Base-by-base conservation (phyloP, 2,329 filamentous ascomycete species). In the Pseudogymnoascus sp. region DNA sequence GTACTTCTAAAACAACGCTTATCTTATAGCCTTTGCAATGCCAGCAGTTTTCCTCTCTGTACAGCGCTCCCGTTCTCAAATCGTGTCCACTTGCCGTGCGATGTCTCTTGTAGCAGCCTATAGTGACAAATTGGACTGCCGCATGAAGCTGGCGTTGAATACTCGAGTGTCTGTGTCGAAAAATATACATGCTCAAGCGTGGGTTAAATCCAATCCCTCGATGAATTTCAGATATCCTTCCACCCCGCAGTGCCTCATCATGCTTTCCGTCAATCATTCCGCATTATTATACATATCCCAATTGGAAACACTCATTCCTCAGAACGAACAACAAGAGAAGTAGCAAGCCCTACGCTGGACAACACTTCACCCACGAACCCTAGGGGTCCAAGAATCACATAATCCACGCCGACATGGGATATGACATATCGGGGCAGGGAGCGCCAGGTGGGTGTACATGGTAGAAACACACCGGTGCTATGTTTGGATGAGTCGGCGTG, bases 21-120 rank as follows among this genome's bases (percentile, higher is more conserved):
- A 31, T 53, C 14, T 53, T 31, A 53, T 53, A 53, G 47, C 47
- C 47, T 53, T 31, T 53, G 47, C 47, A 53, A 53, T 53, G 47
- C 47, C 26, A 53, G 47, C 26, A 53, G 47, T 53, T 53, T 53
- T 19, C 16, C 8, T 53, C 26, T 53, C 26, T 53, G 24, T 31
- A 31, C 4, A 31, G 31, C 6, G 26, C 21, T 50, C 8, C 10
- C 1, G 6, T 16, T n/a, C 14, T 8, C 21, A 26, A 29, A 1
- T 50, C 3, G 8, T n/a, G 26, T 29, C 19, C 7, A 4, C 7
- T 19, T 29, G 8, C 2, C 2, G 24, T 53, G 26, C 13, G 47
- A 53, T 11, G 14, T 16, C 24, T 31, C 47, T 50, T 16, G 44
- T n/a, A 29, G 3, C 24, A n/a, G 16, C 14, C 16, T 14, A 14